These are phyloP conservation scores for Dianthus caryophyllus DNA, from an alignment of 148 eudicot genomes.

Conservation along the genomic window DNA sequence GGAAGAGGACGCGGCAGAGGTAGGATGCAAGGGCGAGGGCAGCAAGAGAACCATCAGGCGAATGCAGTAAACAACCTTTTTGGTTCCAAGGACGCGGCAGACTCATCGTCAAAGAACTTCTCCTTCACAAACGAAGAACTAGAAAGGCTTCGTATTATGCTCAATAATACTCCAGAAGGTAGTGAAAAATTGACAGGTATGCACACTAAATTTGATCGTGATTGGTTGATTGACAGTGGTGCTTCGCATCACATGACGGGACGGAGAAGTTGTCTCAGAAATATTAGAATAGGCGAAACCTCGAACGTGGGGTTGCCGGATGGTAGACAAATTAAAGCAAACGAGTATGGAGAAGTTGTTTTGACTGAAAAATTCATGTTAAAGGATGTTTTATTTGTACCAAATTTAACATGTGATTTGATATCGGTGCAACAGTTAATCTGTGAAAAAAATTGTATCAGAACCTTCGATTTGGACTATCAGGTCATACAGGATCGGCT, in stretches of 20 bases:
- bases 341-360: too few species aligned
- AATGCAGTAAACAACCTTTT: neutral
- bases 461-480: neutral
- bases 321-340: neutral
- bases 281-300: neutral
- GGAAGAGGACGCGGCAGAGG: conserved; percentile 4
- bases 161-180: neutral
- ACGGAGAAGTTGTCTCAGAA: neutral
- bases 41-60: conserved; percentile 2
- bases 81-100: neutral
- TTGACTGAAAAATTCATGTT: too few species aligned
- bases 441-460: neutral
- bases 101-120: neutral
- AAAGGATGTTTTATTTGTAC: too few species aligned
- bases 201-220: neutral
- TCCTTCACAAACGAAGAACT: neutral
- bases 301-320: neutral
- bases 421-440: neutral
- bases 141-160: neutral
- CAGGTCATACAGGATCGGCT: too few species aligned
- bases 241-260: neutral
- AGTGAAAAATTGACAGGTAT: neutral
- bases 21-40: neutral
- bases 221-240: neutral
- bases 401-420: too few species aligned